Percentiles rank a stretch among this genome's conserved stretches.
phyloP scores from a whole-genome alignment of 169 alveolate genomes.

The Pseudocohnilembus persalinus region DNA sequence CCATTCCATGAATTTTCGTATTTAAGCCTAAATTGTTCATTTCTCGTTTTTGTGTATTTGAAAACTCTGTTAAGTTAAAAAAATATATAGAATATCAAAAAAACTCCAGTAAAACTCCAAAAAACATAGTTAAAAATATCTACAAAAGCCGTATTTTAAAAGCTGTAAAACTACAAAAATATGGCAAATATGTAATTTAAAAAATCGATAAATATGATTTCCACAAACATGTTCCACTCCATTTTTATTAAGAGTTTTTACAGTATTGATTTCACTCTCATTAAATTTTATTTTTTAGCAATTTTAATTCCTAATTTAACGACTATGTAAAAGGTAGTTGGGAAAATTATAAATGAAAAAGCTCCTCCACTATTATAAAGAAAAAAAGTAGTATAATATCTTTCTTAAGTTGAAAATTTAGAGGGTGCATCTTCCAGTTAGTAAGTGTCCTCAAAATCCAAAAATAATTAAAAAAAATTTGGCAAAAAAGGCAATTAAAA shows the following conservation, averaged over 20 bases:
- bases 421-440: background rate
- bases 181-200: background rate
- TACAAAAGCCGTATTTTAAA: background rate
- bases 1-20: background rate
- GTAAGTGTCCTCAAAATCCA: background rate
- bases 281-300: background rate
- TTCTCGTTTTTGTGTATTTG: background rate
- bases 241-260: background rate
- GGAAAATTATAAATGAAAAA: background rate
- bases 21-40: background rate
- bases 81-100: background rate
- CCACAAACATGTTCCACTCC: background rate
- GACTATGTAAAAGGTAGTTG: background rate
- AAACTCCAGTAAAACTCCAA: background rate
- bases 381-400: background rate
- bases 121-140: background rate
- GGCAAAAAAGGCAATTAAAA: background rate
- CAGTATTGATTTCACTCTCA: no score
- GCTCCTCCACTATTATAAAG: background rate
- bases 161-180: background rate
- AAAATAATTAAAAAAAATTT: no score
- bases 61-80: background rate
- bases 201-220: background rate
- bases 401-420: background rate
- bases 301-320: background rate